Evolutionary conservation across 148 eudicot genomes (phyloP), one percentile per base, ranked within the genome.

Genomic region (Chenopodium suecicum): DNA sequence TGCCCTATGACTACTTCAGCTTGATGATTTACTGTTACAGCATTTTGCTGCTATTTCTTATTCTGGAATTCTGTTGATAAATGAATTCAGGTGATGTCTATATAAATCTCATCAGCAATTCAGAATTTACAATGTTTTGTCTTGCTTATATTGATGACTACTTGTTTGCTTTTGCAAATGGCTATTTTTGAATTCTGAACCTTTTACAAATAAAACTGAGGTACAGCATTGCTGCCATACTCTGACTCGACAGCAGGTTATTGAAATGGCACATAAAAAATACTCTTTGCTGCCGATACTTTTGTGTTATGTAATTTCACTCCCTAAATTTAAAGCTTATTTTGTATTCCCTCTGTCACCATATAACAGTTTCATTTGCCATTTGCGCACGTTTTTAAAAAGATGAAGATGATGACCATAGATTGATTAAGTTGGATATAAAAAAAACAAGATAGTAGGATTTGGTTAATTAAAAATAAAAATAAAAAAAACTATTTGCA

Each of bases 1-100:
- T 76, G 68, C 78, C 68, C 48, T 76, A 8, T 76, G 47, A 76
- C 78, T 76, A 76, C 34, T 58, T 73, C 13, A 20, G 78, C 78
- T 76, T 76, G 68, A 58, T 76, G 19, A 32, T 34, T 54, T 75
- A 17, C 77, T 72, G 25, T 54, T 12, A 10, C 60, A 13, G 20
- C 22, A n/a, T 66, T 66, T 27, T 27, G 13, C 29, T 10, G 32
- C 27, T 66, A 27, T 16, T 27, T 66, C 17, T 17, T 54, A 54
- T 54, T 54, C 60, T 54, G 60, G 16, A 54, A 16, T 11, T 54
- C 19, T 54, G 60, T 16, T 54, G 60, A 14, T 54, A 16, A 54
- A 54, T 54, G 60, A 54, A 54, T 54, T 0, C 60, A 14, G 60
- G 60, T 54, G 11, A 54, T 3, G 19, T 54, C 3, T 11, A 16